A percentile compares a stretch with the other conserved stretches of the same genome.
Conservation (phyloP, 768 basidiomycete species). For the Tubosaeta brunneosetosa region DNA sequence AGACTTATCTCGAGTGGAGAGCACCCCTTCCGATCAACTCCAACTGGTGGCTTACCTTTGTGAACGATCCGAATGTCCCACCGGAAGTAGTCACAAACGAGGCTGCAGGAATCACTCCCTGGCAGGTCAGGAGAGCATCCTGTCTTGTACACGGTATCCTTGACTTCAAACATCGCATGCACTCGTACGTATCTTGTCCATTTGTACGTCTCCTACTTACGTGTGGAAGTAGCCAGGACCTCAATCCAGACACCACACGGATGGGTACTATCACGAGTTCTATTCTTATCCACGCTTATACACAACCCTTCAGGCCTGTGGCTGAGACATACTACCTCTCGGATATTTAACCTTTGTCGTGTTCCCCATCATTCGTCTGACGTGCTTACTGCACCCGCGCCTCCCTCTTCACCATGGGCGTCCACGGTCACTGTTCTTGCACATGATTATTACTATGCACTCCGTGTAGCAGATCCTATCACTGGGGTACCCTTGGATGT, state of each 20-base stretch:
- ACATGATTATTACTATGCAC: conserved; percentile 74
- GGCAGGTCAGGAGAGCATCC: conserved; percentile 83
- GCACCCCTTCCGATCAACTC: conserved; percentile 83
- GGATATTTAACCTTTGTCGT: conserved; percentile 74
- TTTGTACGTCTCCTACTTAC: conserved; percentile 4
- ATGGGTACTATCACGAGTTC: conserved; percentile 44
- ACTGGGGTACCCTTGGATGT: conserved; percentile 30
- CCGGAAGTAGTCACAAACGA: conserved; percentile 23
- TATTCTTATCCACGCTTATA: neutral
- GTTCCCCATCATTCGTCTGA: conserved; percentile 70
- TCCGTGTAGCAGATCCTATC: conserved; percentile 51
- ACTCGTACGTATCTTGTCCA: conserved; percentile 44
- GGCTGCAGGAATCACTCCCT: conserved; percentile 51
- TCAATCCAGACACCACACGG: conserved; percentile 66
- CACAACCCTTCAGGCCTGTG: conserved; percentile 45
- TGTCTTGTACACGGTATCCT: conserved; percentile 73
- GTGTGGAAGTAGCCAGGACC: conserved; percentile 49
- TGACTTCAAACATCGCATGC: conserved; percentile 64
- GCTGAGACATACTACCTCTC: conserved; percentile 53
- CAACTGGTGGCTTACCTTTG: conserved; percentile 93
- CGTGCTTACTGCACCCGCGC: conserved; percentile 42
- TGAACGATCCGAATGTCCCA: conserved; percentile 67
- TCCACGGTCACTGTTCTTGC: conserved; percentile 64
- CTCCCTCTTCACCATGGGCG: conserved; percentile 36
- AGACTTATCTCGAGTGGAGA: conserved; percentile 86